phyloP scores from a whole-genome alignment of 2,329 filamentous ascomycete genomes.

The Pseudogymnoascus sp. region DNA sequence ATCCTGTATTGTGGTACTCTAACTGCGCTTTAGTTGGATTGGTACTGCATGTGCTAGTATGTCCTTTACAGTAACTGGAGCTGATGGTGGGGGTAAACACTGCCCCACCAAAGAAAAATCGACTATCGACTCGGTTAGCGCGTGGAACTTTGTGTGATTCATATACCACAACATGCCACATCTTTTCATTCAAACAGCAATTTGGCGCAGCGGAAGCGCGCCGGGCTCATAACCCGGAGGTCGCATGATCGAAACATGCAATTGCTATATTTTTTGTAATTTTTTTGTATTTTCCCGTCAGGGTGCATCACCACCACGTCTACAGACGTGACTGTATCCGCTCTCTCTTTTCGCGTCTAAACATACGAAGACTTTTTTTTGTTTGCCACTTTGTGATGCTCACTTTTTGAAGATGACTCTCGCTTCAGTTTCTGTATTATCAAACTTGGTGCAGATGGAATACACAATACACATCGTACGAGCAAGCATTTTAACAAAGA shows the following conservation, averaged over 20 bases:
- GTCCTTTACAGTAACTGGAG: not conserved
- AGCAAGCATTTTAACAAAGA: not conserved
- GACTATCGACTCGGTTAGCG: not conserved
- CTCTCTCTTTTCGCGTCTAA: not conserved
- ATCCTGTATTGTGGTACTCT: conserved; percentile 1
- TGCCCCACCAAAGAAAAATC: not conserved
- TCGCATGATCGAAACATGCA: conserved; percentile 15
- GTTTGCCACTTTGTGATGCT: not conserved
- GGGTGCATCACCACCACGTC: not conserved
- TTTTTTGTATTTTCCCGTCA: not conserved
- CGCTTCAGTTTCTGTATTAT: not conserved
- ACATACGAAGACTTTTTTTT: not conserved
- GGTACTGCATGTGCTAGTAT: too few relatives aligned
- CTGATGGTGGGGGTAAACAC: conserved; percentile 5
- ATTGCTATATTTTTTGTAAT: conserved; percentile 7
- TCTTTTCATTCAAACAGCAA: conserved; percentile 10
- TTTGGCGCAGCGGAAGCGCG: conserved; percentile 17
- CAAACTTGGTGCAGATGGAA: not conserved
- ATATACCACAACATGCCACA: not conserved
- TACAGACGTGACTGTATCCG: not conserved
- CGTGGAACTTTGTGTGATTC: not conserved
- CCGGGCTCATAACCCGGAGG: conserved; percentile 18
- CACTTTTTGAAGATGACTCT: not conserved
- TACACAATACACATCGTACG: not conserved
- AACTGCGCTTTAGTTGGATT: too few relatives aligned